Percentiles rank a stretch among this genome's conserved stretches.
phyloP scores from a whole-genome alignment of 1,284 basidiomycete species.

The Pulveroboletus ridleyi region DNA sequence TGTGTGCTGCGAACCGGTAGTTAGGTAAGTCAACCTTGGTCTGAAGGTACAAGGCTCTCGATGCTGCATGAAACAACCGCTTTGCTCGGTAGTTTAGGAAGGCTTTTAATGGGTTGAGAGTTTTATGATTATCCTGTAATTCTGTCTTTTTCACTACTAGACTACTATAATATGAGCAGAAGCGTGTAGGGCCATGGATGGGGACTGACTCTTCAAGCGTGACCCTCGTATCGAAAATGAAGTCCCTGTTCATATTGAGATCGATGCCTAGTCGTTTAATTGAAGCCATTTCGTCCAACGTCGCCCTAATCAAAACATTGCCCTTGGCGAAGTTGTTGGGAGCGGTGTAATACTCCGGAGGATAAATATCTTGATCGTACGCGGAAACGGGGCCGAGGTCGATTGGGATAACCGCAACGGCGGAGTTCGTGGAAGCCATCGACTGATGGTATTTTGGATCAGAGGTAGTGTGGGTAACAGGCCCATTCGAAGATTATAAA shows the following conservation, averaged over 20 bases:
- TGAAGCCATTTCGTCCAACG: conserved; percentile 22
- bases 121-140: conserved; percentile 10
- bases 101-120: conserved; percentile 21
- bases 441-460: not conserved
- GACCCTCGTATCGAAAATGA: conserved; percentile 13
- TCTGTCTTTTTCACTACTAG: not conserved
- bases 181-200: not conserved
- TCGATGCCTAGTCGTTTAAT: conserved; percentile 14
- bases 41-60: conserved; percentile 1
- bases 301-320: conserved; percentile 19
- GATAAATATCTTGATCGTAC: conserved; percentile 19
- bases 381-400: conserved; percentile 18
- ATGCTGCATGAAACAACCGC: conserved; percentile 16
- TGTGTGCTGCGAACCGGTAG: not conserved
- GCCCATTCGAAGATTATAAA: conserved; percentile 8
- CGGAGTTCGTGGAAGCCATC: conserved; percentile 3
- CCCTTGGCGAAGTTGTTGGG: conserved; percentile 15
- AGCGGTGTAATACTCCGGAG: conserved; percentile 13
- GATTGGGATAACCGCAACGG: conserved; percentile 15
- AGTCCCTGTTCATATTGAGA: conserved; percentile 3
- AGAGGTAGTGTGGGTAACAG: too few species aligned
- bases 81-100: conserved; percentile 7
- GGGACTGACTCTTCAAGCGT: conserved; percentile 13
- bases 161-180: conserved; percentile 12
- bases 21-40: conserved; percentile 13